Evolutionary conservation across 257 asterid species (phyloP), one percentile per base, ranked within the genome.

Genomic region (Jacaranda copaia): DNA sequence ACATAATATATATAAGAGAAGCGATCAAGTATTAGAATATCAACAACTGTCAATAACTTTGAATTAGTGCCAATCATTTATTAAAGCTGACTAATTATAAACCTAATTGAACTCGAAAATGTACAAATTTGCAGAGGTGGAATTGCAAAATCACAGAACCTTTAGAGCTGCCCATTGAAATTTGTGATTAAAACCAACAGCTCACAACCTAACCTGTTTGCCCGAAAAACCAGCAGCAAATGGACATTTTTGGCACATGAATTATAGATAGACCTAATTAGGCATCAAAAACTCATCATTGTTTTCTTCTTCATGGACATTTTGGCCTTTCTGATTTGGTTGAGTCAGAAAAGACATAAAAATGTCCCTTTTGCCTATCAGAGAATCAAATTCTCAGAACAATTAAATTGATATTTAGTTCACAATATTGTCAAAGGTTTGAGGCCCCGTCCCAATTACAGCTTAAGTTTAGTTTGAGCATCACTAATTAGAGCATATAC

Each of bases 121-220:
- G 42, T 46, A 20, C 13, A 39, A 64, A 8, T 7, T 64, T 64
- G 70, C 49, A 39, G 32, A 35, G 46, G 45, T 62, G 68, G 20
- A 12, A 12, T 15, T 6, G 48, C 68, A 11, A 62, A 62, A 12
- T 35, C 46, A 35, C 42, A 25, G 8, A 18, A 51, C 14, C 56
- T 58, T 46, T 40, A 36, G 5, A 59, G 69, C 82, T 39, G 86
- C 86, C 86, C 86, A 80, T 65, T 64, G 85, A 74, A 78, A 78
- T 45, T 45, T 42, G 25, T 53, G 8, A 18, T 36, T 70, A 55
- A 82, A 82, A 79, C 74, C 56, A 71, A 49, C 83, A 42, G 70
- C 81, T 67, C 71, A 45, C 40, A n/a, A 68, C 73, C 59, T 68
- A 68, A 68, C 59, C 39, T 73, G 11, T 74, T 42, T 51, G 70